These are phyloP conservation scores for Coprinopsis cinerea DNA, from an alignment of 768 basidiomycete species.

Conservation along the genomic window DNA sequence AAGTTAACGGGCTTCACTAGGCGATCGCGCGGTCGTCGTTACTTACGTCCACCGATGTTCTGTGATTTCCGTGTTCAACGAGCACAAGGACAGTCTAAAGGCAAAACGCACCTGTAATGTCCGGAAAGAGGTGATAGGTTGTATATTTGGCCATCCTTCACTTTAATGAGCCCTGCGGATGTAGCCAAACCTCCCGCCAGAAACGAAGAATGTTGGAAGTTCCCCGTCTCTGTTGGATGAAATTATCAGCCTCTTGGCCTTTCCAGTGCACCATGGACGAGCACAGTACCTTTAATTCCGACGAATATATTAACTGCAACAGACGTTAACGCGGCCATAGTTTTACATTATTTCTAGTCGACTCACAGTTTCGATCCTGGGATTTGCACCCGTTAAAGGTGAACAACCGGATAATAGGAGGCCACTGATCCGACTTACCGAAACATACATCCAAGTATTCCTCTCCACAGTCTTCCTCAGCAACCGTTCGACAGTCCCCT, in stretches of 20 bases:
- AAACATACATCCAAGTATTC: conserved; percentile 68
- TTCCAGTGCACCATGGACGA: background rate
- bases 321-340: background rate
- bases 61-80: conserved; percentile 10
- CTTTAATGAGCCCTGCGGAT: conserved; percentile 59
- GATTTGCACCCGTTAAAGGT: conserved; percentile 1
- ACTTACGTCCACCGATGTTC: conserved; percentile 48
- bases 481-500: conserved; percentile 47
- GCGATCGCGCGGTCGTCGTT: background rate
- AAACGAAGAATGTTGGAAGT: conserved; percentile 65
- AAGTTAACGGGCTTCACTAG: background rate
- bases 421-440: conserved; percentile 30
- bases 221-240: conserved; percentile 37
- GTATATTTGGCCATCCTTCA: conserved; percentile 55
- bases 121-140: conserved; percentile 61
- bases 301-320: conserved; percentile 54
- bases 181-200: conserved; percentile 53
- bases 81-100: background rate
- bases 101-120: conserved; percentile 44
- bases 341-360: background rate
- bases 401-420: background rate
- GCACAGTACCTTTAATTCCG: conserved; percentile 49
- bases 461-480: conserved; percentile 51
- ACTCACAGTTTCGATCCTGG: conserved; percentile 50
- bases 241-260: background rate